Percentiles rank a stretch among this genome's conserved stretches.
Evolutionary conservation across 805 yeast species (phyloP).

Genomic region (Maudiozyma turicensis): DNA sequence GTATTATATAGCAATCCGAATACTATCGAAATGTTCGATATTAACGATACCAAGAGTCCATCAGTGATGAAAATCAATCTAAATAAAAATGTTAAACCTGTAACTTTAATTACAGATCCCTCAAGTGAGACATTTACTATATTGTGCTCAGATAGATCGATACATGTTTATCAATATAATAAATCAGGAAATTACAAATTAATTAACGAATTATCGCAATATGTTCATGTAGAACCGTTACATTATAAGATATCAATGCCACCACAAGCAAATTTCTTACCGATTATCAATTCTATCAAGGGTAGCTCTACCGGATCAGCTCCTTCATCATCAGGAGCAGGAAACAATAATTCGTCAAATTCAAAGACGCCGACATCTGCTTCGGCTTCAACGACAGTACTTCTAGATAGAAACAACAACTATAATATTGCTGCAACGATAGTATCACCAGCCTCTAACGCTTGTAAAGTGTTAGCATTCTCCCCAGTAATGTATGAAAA

Average conservation of each 20-base stretch:
- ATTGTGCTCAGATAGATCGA: slow-evolving; percentile 20
- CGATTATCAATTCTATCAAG: slow-evolving; percentile 24
- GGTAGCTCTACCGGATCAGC: slow-evolving; percentile 6
- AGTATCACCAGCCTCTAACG: slow-evolving; percentile 22
- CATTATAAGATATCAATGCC: slow-evolving; percentile 28
- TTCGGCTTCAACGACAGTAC: slow-evolving; percentile 17
- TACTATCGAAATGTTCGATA: slow-evolving; percentile 12
- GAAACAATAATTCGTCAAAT: too few species aligned
- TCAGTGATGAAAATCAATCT: slow-evolving; percentile 11
- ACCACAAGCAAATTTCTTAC: slow-evolving; percentile 25
- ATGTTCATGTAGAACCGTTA: slow-evolving; percentile 23
- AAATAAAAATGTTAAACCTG: slow-evolving; percentile 14
- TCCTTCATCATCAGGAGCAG: background rate
- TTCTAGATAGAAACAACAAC: slow-evolving; percentile 22
- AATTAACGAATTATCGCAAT: slow-evolving; percentile 18
- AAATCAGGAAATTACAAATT: slow-evolving; percentile 17
- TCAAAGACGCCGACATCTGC: slow-evolving; percentile 4
- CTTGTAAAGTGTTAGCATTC: slow-evolving; percentile 26
- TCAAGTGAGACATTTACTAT: slow-evolving; percentile 20
- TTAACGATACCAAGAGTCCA: slow-evolving; percentile 7
- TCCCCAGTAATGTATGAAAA: slow-evolving; percentile 29
- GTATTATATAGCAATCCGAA: slow-evolving; percentile 18
- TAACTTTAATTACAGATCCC: slow-evolving; percentile 24
- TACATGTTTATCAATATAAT: slow-evolving; percentile 22
- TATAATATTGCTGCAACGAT: slow-evolving; percentile 21